A percentile compares a stretch with the other conserved stretches of the same genome.
Conservation (phyloP, 2,329 filamentous ascomycete species). For the Aspergillus phoenicis region DNA sequence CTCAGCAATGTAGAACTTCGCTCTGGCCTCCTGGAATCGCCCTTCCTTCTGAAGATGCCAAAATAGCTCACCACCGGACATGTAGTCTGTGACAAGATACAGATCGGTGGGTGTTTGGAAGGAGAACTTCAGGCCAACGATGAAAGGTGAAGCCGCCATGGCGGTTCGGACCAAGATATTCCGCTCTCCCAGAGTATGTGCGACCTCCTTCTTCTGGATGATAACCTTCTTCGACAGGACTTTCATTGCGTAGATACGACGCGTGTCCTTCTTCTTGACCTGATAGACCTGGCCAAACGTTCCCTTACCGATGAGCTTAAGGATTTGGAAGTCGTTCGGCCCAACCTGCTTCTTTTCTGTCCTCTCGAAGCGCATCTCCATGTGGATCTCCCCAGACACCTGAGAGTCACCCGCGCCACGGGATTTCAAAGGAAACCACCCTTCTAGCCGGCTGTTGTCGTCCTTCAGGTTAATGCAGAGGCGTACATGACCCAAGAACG, state of each 20-base stretch:
- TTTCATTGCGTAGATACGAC: slow-evolving; percentile 98
- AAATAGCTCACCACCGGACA: slow-evolving; percentile 97
- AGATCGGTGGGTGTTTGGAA: slow-evolving; percentile 97
- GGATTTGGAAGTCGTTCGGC: slow-evolving; percentile 91
- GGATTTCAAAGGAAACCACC: slow-evolving; percentile 82
- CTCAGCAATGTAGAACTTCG: slow-evolving; percentile 99
- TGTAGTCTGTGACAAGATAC: slow-evolving; percentile 98
- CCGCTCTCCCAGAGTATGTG: slow-evolving; percentile 92
- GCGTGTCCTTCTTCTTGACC: slow-evolving; percentile 94
- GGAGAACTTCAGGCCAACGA: slow-evolving; percentile 96
- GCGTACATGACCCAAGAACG: slow-evolving; percentile 88
- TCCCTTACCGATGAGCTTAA: slow-evolving; percentile 95
- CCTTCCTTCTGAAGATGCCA: slow-evolving; percentile 99
- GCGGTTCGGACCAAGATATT: slow-evolving; percentile 97
- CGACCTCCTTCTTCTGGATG: slow-evolving; percentile 98
- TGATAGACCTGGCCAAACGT: slow-evolving; percentile 99
- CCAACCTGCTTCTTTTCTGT: slow-evolving; percentile 90
- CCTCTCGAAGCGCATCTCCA: slow-evolving; percentile 83
- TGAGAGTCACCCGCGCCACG: slow-evolving; percentile 77
- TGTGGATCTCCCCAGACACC: slow-evolving; percentile 81
- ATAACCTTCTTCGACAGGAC: slow-evolving; percentile 99
- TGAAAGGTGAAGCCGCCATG: slow-evolving; percentile 94
- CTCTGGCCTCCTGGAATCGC: slow-evolving; percentile 88
- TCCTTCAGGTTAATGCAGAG: slow-evolving; percentile 72
- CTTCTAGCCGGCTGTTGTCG: slow-evolving; percentile 71